Conservation (phyloP, 2,329 filamentous ascomycete species). For the Claviceps sp. region DNA sequence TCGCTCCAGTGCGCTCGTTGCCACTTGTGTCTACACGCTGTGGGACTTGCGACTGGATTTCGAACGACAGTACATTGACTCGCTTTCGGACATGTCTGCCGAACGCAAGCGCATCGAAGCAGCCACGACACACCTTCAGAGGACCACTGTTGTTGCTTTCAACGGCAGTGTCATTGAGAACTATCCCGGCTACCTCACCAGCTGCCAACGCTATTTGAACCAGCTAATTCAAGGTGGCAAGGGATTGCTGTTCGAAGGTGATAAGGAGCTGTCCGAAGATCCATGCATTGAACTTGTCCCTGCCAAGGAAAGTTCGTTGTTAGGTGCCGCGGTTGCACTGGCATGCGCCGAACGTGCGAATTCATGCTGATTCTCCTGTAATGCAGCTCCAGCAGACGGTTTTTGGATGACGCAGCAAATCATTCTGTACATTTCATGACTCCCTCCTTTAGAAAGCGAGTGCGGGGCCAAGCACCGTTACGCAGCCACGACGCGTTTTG, state of each 20-base stretch:
- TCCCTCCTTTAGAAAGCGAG: no score
- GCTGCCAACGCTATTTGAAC: conserved; percentile 51
- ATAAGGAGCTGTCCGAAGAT: conserved; percentile 20
- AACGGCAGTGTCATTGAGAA: conserved; percentile 71
- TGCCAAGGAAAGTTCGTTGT: conserved; percentile 60
- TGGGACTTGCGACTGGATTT: conserved; percentile 42
- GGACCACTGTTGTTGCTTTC: conserved; percentile 61
- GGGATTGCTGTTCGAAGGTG: conserved; percentile 20
- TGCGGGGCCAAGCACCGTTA: no score
- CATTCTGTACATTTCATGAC: not conserved
- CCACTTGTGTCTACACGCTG: conserved; percentile 43
- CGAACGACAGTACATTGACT: conserved; percentile 23
- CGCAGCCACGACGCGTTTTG: no score
- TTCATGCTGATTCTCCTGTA: not conserved
- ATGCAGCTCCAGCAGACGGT: not conserved
- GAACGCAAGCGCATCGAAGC: conserved; percentile 33
- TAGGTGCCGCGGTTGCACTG: conserved; percentile 61
- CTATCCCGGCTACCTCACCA: conserved; percentile 53
- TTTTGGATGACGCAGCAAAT: not conserved
- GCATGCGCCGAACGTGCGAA: conserved; percentile 24
- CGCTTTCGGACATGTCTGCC: conserved; percentile 17
- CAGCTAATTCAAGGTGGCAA: conserved; percentile 31
- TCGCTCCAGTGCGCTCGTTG: conserved; percentile 46
- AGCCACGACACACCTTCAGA: conserved; percentile 30
- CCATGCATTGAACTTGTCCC: conserved; percentile 47